phyloP scores from a whole-genome alignment of 2,329 filamentous ascomycete species.

The Niveomyces coronatus region DNA sequence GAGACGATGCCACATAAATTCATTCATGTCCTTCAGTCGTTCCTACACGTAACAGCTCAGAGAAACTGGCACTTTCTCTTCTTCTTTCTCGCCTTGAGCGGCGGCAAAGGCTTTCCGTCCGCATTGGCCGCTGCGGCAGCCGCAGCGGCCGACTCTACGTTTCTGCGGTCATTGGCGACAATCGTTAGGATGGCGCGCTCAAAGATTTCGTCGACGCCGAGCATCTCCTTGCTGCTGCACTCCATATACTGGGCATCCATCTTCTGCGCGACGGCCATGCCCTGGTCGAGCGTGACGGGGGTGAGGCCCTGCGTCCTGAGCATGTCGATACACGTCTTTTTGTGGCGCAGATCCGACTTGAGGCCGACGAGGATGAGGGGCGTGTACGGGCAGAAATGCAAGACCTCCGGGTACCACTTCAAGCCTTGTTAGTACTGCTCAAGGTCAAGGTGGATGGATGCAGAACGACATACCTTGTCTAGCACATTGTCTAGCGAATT shows the following conservation, averaged over 20 bases:
- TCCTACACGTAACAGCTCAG: slow-evolving; percentile 32
- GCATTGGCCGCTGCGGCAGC: slow-evolving; percentile 26
- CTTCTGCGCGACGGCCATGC: slow-evolving; percentile 74
- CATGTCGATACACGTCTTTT: slow-evolving; percentile 95
- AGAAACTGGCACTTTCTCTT: slow-evolving; percentile 75
- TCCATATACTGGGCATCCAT: slow-evolving; percentile 97
- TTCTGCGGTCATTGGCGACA: slow-evolving; percentile 67
- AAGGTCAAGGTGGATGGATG: neutral
- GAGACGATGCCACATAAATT: no score
- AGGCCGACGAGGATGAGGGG: slow-evolving; percentile 91
- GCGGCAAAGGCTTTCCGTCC: slow-evolving; percentile 23
- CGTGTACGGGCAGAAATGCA: slow-evolving; percentile 97
- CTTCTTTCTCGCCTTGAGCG: slow-evolving; percentile 57
- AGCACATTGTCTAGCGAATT: slow-evolving; percentile 97
- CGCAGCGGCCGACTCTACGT: slow-evolving; percentile 40
- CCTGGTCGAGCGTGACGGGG: slow-evolving; percentile 86
- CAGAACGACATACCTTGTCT: slow-evolving; percentile 66
- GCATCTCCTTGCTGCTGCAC: slow-evolving; percentile 97
- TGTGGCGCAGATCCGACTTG: slow-evolving; percentile 92
- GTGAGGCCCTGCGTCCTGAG: slow-evolving; percentile 96
- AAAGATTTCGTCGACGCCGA: slow-evolving; percentile 93
- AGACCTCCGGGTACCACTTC: slow-evolving; percentile 97
- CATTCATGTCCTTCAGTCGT: slow-evolving; percentile 6
- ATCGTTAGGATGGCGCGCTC: slow-evolving; percentile 83
- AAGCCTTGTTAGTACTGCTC: slow-evolving; percentile 1